Base-by-base conservation (phyloP, 345 rosid genomes). In the Balakata baccata region DNA sequence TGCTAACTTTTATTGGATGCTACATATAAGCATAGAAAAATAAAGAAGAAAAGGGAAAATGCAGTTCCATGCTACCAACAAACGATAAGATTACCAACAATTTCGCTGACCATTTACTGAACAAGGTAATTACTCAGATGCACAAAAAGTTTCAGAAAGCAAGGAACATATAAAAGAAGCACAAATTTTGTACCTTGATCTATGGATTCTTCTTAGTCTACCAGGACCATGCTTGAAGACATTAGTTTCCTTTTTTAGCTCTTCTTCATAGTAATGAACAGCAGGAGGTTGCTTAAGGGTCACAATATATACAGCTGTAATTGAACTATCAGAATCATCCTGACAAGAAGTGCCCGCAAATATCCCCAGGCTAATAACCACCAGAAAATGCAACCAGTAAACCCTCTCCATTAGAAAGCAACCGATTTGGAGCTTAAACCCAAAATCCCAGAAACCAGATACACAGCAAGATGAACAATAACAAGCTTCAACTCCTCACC, bases 291-390 rank as follows among this genome's bases (percentile, higher is more conserved):
- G 94, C 79, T 82, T 88, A 6, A 92, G 85, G 38, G 89, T 89
- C 54, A 92, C 89, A 83, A 92, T 89, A 79, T 90, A 92, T 70
- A 92, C 89, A 81, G 92, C 84, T 4, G 96, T 69, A 69, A 71
- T 78, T 59, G 78, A 73, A 74, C 56, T 77, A 0, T 80, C 86
- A 73, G 86, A 84, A 81, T 79, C 85, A 45, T 38, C 82, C 81
- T 79, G 88, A 71, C 87, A 81, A 29, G 80, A 74, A 25, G 77
- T 50, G 61, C 74, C 83, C 17, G 74, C 25, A 75, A 75, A 43
- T 29, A 78, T 0, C 52, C 77, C 66, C 16, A 78, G 62, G 39
- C 64, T 41, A 57, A 79, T 22, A 74, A 70, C 64, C 5, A 65
- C 64, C 68, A 84, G 58, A 47, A 81, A 69, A 49, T 74, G 79